Evolutionary conservation across 2,329 filamentous ascomycete species (phyloP), one percentile per base, ranked within the genome.

Genomic region (Trichoderma sp.): DNA sequence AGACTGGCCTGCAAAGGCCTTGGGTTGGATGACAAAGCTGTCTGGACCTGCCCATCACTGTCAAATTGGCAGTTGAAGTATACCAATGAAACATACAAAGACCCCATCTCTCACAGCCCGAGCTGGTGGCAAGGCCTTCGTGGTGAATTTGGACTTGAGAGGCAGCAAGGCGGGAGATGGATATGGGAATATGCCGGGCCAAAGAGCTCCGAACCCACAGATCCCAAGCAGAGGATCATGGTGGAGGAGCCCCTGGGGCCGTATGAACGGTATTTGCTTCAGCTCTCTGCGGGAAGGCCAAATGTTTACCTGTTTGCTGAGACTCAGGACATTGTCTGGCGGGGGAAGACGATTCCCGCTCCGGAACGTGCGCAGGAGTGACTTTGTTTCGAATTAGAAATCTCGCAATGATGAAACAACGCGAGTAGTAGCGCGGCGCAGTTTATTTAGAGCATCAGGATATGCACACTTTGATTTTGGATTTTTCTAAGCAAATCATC

Each of bases 201-300:
- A 0, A 79, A 84, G 65, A 72, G 74, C 24, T 74, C 79, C 2
- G 83, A 83, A 8, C 83, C 83, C 2, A 73, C 73, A 11, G 74
- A 80, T 24, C 81, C 82, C 56, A 76, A 72, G 56, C 75, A 80
- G 71, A 77, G 77, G 29, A 77, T 81, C 33, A 78, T 89, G 80
- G 78, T 84, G 5, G 86, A 88, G 72, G 86, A 87, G 73, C 82
- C 79, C 5, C 72, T 88, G 4, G 86, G 86, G 0, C 85, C 83
- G 1, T 87, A 83, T 75, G 85, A 88, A 75, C 76, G 81, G 58
- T 82, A 83, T 70, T 70, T 87, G 19, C 73, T 88, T 16, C 76
- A 80, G 53, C 68, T 86, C 72, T 79, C 83, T 21, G 80, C 79
- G 0, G 83, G 84, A 0, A 76, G 73, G 16, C 80, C 83, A 4